Base-by-base conservation (phyloP, 306 rosid species). In the Herpetospermum pedunculosum region DNA sequence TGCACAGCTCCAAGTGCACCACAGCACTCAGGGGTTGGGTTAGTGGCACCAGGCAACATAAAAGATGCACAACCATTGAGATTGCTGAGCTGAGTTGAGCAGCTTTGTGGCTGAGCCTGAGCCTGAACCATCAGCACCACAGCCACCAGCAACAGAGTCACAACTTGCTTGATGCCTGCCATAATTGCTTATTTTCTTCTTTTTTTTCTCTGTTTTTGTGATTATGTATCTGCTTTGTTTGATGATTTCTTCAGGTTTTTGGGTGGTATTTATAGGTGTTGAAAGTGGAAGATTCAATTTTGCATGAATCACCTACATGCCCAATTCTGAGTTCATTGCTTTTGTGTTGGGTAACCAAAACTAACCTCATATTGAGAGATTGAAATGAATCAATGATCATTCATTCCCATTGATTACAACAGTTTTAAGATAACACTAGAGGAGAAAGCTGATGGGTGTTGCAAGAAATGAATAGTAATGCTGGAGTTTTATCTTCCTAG, bases 61-160 rank as follows among this genome's bases (percentile, higher is more conserved):
- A 65, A 91, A 0, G 89, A 86, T 23, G 89, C 89, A 62, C 97
- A 91, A 21, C 69, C 75, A 70, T 74, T 83, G 1, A 91, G 86
- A 80, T 43, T 80, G 57, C n/a, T 50, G n/a, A 91, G 84, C 77
- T 74, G 73, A 55, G 55, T 23, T 0, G 82, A 0, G 87, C 97
- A 91, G 15, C 69, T 70, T 79, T 80, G 90, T 2, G 90, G 87
- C 68, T 35, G 52, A 6, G 69, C 80, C 82, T 83, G 89, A 3
- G 88, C 88, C 49, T 37, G 48, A 7, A 50, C 77, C 57, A 34
- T 12, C 26, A 69, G 6, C 4, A 69, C 6, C 43, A 60, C 15
- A 26, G 25, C 15, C 40, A 70, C 41, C 40, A 70, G 1, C 16
- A 28, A 43, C 26, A 70, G 1, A 19, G 46, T 4, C 57, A 28